These are phyloP conservation scores for Chalciporus sp. DNA, from an alignment of 1,284 basidiomycete genomes.

Conservation along the genomic window DNA sequence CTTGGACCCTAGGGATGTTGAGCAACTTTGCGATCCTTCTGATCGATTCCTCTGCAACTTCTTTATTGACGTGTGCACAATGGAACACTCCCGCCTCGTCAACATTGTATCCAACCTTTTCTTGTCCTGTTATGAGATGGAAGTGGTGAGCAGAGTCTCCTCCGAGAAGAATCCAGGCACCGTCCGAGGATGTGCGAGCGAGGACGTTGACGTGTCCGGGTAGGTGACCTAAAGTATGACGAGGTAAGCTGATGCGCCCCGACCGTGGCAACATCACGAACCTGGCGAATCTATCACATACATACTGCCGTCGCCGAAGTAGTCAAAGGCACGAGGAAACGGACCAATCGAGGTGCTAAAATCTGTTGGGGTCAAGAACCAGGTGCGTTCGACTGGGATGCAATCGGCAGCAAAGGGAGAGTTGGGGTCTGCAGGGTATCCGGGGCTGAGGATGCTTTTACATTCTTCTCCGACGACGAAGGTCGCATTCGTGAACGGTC, in stretches of 20 bases:
- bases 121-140: slow-evolving; percentile 47
- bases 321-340: slow-evolving; percentile 53
- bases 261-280: neutral
- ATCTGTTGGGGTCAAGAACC: slow-evolving; percentile 34
- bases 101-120: slow-evolving; percentile 37
- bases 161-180: slow-evolving; percentile 55
- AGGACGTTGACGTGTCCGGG: slow-evolving; percentile 43
- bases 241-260: neutral
- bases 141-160: slow-evolving; percentile 57
- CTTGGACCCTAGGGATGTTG: slow-evolving; percentile 42
- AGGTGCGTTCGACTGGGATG: slow-evolving; percentile 43
- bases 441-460: slow-evolving; percentile 35
- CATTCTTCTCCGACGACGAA: slow-evolving; percentile 46
- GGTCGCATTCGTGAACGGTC: slow-evolving; percentile 44
- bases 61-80: slow-evolving; percentile 47
- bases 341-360: slow-evolving; percentile 45
- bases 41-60: slow-evolving; percentile 44
- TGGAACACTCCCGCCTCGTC: slow-evolving; percentile 16
- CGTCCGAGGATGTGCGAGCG: slow-evolving; percentile 53
- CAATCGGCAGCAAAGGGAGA: slow-evolving; percentile 38
- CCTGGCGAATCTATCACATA: slow-evolving; percentile 53
- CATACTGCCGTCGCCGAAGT: slow-evolving; percentile 55
- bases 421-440: slow-evolving; percentile 43
- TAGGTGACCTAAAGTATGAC: slow-evolving; percentile 7
- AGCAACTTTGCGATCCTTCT: slow-evolving; percentile 41